Base-by-base conservation (phyloP, 768 basidiomycete genomes). In the Coprinopsis strossmayeri region DNA sequence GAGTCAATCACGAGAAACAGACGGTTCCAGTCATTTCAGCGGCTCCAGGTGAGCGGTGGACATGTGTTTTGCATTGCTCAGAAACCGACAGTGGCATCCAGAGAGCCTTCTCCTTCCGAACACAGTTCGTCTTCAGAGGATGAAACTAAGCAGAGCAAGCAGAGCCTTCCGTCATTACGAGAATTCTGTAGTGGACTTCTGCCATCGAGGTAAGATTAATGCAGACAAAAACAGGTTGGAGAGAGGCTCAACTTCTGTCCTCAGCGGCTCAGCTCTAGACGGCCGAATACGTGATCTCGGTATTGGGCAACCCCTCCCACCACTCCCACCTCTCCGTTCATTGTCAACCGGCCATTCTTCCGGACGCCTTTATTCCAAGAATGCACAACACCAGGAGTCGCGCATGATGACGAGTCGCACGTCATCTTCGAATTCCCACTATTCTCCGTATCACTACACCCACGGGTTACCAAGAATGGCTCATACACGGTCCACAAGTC, bases 101-200 rank as follows among this genome's bases (percentile, higher is more conserved):
- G 48, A 30, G 38, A 15, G 5, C 5, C 27, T 3, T 28, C 39
- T 5, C 38, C 39, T 20, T 30, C 48, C n/a, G 39, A 35, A 11
- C 30, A 34, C 9, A 34, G 25, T 17, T 49, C 40, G 3, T 7
- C 17, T 15, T 42, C 48, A 10, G 48, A 49, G 9, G 3, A 28
- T 20, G 48, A 49, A 17, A 9, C n/a, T n/a, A n/a, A n/a, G n/a
- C n/a, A n/a, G n/a, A n/a, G n/a, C n/a, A 30, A 5, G 23, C 26
- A 12, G 21, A 41, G 30, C 43, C 43, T 18, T 12, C 48, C 48
- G 5, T 49, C 48, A 15, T n/a, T 49, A 12, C 9, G 40, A 9
- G 48, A 49, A 10, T 42, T 49, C 21, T 49, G 48, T 17, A 49
- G 30, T 34, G 48, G 48, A 2, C 48, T 24, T 26, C 18, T 49